A percentile compares a stretch with the other conserved stretches of the same genome.
These are phyloP conservation scores for Scheffersomyces insectosa DNA, from an alignment of 1,139 yeast species.

Conservation along the genomic window DNA sequence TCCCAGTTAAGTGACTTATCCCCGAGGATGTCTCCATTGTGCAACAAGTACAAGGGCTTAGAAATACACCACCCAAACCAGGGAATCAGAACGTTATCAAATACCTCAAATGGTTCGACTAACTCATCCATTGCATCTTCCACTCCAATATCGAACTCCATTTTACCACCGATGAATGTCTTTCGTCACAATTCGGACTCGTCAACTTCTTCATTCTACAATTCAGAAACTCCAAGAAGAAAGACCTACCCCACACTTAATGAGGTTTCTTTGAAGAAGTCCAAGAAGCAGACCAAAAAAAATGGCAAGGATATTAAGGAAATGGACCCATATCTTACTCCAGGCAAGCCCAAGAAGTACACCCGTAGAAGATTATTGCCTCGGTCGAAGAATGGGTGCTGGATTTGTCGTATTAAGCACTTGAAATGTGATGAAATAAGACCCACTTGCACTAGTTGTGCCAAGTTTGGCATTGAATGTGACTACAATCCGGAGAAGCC, in stretches of 20 bases:
- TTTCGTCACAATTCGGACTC: constrained; percentile 31
- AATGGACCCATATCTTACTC: background rate
- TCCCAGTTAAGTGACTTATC: constrained; percentile 15
- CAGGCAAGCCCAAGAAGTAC: constrained; percentile 31
- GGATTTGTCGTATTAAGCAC: constrained; percentile 53
- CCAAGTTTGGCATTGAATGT: constrained; percentile 44
- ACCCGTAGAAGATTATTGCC: constrained; percentile 46
- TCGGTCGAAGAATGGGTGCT: constrained; percentile 48
- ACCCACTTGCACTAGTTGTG: constrained; percentile 42
- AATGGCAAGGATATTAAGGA: background rate
- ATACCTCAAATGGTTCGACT: constrained; percentile 13
- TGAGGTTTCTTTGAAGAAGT: constrained; percentile 16
- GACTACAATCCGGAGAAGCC: constrained; percentile 47
- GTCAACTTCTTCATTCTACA: constrained; percentile 13
- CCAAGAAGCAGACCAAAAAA: constrained; percentile 8
- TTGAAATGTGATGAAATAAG: constrained; percentile 46
- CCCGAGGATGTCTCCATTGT: constrained; percentile 17
- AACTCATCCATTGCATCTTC: constrained; percentile 7
- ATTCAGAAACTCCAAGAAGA: constrained; percentile 20
- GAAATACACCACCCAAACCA: constrained; percentile 17
- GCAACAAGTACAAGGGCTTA: constrained; percentile 21
- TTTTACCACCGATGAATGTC: constrained; percentile 25
- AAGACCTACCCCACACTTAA: constrained; percentile 16
- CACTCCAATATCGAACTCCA: constrained; percentile 9
- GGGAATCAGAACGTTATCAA: constrained; percentile 13